These are phyloP conservation scores for Russula emetica DNA, from an alignment of 768 basidiomycete species.

Conservation along the genomic window DNA sequence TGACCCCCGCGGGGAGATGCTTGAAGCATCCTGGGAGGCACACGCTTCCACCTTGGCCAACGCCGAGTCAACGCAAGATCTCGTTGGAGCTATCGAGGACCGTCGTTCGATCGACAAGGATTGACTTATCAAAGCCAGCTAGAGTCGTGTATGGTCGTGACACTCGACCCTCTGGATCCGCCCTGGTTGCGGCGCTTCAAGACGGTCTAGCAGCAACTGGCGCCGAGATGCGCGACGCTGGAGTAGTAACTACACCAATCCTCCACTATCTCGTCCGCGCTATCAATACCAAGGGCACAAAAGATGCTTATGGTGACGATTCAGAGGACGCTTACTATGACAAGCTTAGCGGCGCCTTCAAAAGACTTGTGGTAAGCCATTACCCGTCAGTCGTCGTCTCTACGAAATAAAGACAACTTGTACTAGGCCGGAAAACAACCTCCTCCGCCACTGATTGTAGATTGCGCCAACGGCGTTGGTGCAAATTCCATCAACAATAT, in stretches of 20 bases:
- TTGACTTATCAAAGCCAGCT: slow-evolving; percentile 75
- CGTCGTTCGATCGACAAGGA: slow-evolving; percentile 60
- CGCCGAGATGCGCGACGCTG: slow-evolving; percentile 66
- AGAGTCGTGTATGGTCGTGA: slow-evolving; percentile 89
- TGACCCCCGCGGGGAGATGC: slow-evolving; percentile 96
- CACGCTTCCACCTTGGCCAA: slow-evolving; percentile 88
- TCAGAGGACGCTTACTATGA: slow-evolving; percentile 77
- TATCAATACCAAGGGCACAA: slow-evolving; percentile 80
- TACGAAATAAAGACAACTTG: slow-evolving; percentile 3
- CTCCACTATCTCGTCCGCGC: slow-evolving; percentile 91
- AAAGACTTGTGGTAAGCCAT: slow-evolving; percentile 73
- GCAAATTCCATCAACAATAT: slow-evolving; percentile 64
- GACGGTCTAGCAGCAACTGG: slow-evolving; percentile 77
- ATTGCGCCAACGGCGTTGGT: slow-evolving; percentile 99
- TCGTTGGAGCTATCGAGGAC: slow-evolving; percentile 59
- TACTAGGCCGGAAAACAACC: slow-evolving; percentile 56
- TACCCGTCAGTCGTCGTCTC: slow-evolving; percentile 6
- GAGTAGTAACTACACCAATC: slow-evolving; percentile 89
- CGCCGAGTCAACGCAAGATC: slow-evolving; percentile 66
- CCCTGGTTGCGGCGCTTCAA: slow-evolving; percentile 70
- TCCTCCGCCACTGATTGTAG: slow-evolving; percentile 65
- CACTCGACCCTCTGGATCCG: slow-evolving; percentile 82
- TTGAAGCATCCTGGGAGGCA: slow-evolving; percentile 86
- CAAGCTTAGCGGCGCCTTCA: slow-evolving; percentile 80
- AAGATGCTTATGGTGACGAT: slow-evolving; percentile 74